These are phyloP conservation scores for Paecilomyces niveus DNA, from an alignment of 2,329 filamentous ascomycete genomes.

Conservation along the genomic window DNA sequence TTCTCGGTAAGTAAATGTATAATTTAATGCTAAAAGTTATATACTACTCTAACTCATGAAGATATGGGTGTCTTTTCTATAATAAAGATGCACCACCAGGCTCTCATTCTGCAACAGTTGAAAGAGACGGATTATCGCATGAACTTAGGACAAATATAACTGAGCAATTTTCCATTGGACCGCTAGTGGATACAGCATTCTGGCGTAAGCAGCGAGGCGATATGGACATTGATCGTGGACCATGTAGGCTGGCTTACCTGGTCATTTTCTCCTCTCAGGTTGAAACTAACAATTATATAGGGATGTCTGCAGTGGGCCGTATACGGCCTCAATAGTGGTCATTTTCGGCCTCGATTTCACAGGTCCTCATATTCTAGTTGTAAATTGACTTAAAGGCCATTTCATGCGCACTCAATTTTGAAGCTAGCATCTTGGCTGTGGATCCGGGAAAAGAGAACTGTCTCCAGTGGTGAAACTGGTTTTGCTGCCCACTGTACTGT, in stretches of 20 bases:
- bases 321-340: no score
- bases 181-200: slow-evolving; percentile 25
- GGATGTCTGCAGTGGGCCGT: slow-evolving; percentile 22
- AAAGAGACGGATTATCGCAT: slow-evolving; percentile 13
- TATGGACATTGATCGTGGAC: slow-evolving; percentile 19
- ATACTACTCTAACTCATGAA: slow-evolving; percentile 12
- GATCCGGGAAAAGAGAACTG: no score
- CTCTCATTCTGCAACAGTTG: slow-evolving; percentile 21
- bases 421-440: no score
- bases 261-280: not conserved
- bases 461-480: no score
- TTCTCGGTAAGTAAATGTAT: slow-evolving; percentile 18
- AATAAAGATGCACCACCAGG: slow-evolving; percentile 22
- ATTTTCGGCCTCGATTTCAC: no score
- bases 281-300: slow-evolving; percentile 13
- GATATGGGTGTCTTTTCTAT: slow-evolving; percentile 35
- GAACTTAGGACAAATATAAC: slow-evolving; percentile 23
- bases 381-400: no score
- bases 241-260: slow-evolving; percentile 32
- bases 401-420: no score
- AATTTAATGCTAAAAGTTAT: slow-evolving; percentile 6
- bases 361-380: no score
- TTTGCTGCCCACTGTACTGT: no score
- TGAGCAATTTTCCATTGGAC: slow-evolving; percentile 30
- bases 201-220: slow-evolving; percentile 9